Evolutionary conservation across 352 stramenopile species (phyloP), one percentile per base, ranked within the genome.

Genomic region (Saprolegnia diclina): DNA sequence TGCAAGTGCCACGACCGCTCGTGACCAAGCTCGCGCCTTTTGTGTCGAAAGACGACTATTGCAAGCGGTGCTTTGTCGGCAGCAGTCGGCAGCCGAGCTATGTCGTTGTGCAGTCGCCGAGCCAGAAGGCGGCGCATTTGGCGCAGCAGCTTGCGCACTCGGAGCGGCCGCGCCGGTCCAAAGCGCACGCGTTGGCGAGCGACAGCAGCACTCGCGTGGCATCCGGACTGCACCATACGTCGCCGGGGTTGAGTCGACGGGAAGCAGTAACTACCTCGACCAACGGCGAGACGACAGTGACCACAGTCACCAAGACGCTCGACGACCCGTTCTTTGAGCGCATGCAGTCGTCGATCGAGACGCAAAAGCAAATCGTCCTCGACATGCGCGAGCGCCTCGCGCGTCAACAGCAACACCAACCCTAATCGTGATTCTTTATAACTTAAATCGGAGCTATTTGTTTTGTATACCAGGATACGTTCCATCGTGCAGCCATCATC

Each of bases 11-110:
- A 3, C 57, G 40, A 40, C 35, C 57, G 0, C 21, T 66, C 5
- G n/a, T 54, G 7, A 40, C 40, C 1, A 55, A 48, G 37, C 19
- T 29, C 40, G 19, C 57, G 10, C 40, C 57, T 1, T 21, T 40
- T 5, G 6, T 22, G 4, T 40, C 40, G 11, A 66, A 66, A 22
- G 57, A 66, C 14, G 57, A 66, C 37, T 66, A 42, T 21, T 66
- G 57, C 57, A 66, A 66, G 21, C 57, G 57, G 1, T 66, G 57
- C 22, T 66, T 66, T 32, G n/a, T 66, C 42, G 42, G 42, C 42
- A 48, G 13, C 11, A 7, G 3, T 10, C 42, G 14, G n/a, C 37
- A 55, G 57, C 40, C 32, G 32, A 64, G 24, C 35, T 19, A 38
- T 32, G 40, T 22, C 29, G 32, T 40, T 21, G 21, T 18, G 11